Evolutionary conservation across 2,329 filamentous ascomycete genomes (phyloP).

Genomic region (Talaromyces rugulosus): DNA sequence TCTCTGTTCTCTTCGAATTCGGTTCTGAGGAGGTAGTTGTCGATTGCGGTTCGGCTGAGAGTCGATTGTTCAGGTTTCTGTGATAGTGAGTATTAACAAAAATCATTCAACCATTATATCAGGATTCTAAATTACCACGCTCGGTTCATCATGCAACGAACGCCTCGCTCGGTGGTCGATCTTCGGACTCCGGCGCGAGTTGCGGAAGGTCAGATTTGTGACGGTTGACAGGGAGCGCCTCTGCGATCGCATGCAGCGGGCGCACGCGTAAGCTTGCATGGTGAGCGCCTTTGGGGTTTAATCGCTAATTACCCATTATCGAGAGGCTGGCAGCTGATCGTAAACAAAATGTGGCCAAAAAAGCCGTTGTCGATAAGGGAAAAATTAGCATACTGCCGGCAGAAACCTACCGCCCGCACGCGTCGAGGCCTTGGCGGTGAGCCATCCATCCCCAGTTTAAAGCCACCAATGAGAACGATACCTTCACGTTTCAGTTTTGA

Average conservation of each 20-base stretch:
- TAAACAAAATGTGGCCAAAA: background rate
- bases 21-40: constrained; percentile 25
- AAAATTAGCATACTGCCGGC: constrained; percentile 11
- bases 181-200: background rate
- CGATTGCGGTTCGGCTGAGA: constrained; percentile 16
- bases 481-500: background rate
- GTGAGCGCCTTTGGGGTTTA: background rate
- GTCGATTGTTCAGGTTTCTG: background rate
- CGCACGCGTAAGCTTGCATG: constrained; percentile 12
- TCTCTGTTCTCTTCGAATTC: constrained; percentile 35
- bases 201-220: constrained; percentile 2
- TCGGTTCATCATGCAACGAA: background rate
- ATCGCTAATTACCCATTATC: background rate
- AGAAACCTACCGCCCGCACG: constrained; percentile 3
- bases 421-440: background rate
- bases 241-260: constrained; percentile 14
- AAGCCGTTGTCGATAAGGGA: constrained; percentile 2
- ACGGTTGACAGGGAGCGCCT: constrained; percentile 8
- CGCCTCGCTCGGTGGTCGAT: background rate
- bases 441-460: background rate
- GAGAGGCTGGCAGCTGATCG: background rate
- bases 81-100: background rate
- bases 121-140: background rate
- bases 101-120: background rate
- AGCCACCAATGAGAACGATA: background rate